These are phyloP conservation scores for Sphaerulina musiva DNA, from an alignment of 2,329 filamentous ascomycete genomes.

Conservation along the genomic window DNA sequence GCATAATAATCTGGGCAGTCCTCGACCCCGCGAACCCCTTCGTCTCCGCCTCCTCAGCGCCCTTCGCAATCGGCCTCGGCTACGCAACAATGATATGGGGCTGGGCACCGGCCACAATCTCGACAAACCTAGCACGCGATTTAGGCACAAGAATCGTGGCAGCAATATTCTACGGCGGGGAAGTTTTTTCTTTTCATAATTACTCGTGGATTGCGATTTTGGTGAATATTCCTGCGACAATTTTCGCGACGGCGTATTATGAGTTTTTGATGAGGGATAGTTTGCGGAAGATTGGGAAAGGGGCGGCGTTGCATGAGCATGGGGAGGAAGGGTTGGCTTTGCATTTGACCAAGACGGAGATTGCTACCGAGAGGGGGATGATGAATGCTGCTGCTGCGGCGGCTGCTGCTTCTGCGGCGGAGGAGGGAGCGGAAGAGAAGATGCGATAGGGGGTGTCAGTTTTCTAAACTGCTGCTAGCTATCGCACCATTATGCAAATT, in stretches of 20 bases:
- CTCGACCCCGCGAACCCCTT: conserved; percentile 56
- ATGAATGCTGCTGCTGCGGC: too few species aligned
- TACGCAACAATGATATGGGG: conserved; percentile 51
- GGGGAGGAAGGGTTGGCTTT: conserved; percentile 47
- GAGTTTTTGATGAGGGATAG: conserved; percentile 51
- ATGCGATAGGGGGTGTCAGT: too few species aligned
- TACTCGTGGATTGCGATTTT: conserved; percentile 52
- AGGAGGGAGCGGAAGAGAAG: too few species aligned
- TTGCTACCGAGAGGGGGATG: not conserved
- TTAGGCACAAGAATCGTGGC: conserved; percentile 54
- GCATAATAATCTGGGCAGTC: conserved; percentile 52
- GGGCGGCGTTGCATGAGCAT: conserved; percentile 46
- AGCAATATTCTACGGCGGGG: conserved; percentile 51
- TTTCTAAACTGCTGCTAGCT: too few species aligned
- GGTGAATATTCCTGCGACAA: conserved; percentile 52
- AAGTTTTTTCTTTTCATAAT: conserved; percentile 43
- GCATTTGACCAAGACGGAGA: conserved; percentile 35
- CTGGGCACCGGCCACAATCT: conserved; percentile 50
- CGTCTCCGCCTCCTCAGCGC: conserved; percentile 42
- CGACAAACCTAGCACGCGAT: conserved; percentile 53
- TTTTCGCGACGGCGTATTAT: conserved; percentile 51
- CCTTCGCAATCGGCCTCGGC: conserved; percentile 52
- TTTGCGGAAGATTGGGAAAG: conserved; percentile 46
- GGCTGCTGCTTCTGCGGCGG: too few species aligned
- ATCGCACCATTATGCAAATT: too few species aligned